phyloP scores from a whole-genome alignment of 495 filamentous ascomycete genomes.

The Bacidia gigantensis region DNA sequence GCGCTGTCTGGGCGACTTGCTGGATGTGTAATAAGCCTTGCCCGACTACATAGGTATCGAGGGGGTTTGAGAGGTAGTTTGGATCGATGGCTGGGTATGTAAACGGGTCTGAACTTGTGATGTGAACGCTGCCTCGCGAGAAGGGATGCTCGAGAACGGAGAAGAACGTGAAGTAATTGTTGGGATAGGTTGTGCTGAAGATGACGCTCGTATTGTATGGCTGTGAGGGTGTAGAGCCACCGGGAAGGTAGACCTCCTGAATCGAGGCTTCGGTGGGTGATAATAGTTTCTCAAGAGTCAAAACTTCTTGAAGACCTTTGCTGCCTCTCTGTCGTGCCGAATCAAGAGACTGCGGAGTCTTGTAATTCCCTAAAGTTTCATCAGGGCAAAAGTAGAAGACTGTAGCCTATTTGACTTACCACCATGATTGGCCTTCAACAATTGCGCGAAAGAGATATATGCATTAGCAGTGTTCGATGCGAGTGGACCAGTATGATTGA shows the following conservation, averaged over 20 bases:
- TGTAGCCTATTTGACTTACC: neutral
- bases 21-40: slow-evolving; percentile 5
- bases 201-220: slow-evolving; percentile 9
- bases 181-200: slow-evolving; percentile 9
- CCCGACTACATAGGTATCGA: slow-evolving; percentile 30
- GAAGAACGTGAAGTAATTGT: slow-evolving; percentile 16
- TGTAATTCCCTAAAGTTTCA: neutral
- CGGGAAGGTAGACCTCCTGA: slow-evolving; percentile 9
- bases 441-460: slow-evolving; percentile 14
- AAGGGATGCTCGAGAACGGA: slow-evolving; percentile 32
- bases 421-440: slow-evolving; percentile 4
- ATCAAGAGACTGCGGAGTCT: neutral
- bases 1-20: slow-evolving; percentile 10
- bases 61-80: slow-evolving; percentile 37
- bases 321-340: neutral
- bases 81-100: slow-evolving; percentile 37
- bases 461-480: slow-evolving; percentile 9
- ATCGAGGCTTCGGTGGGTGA: slow-evolving; percentile 3
- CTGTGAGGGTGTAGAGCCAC: slow-evolving; percentile 1
- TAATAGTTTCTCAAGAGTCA: slow-evolving; percentile 9
- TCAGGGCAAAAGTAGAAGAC: neutral
- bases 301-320: neutral
- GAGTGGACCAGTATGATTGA: slow-evolving; percentile 14
- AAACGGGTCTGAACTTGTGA: slow-evolving; percentile 25
- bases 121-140: slow-evolving; percentile 45